Evolutionary conservation across 768 basidiomycete genomes (phyloP).

Genomic region (Pleurotus pulmonarius): DNA sequence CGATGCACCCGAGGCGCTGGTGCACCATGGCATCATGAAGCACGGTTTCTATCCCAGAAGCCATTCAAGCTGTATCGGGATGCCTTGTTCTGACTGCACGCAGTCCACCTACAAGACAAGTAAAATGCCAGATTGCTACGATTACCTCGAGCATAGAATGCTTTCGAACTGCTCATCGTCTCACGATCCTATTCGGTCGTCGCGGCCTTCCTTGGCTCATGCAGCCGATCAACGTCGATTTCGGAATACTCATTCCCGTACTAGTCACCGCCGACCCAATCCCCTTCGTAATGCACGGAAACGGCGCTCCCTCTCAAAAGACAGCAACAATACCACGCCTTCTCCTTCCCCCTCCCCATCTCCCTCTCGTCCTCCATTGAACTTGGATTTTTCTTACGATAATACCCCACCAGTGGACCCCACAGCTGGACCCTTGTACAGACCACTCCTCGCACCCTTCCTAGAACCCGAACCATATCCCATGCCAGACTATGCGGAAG

Average conservation of each 20-base stretch:
- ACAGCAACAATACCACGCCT: constrained; percentile 1
- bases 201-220: too few species aligned
- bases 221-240: background rate
- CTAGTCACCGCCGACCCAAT: background rate
- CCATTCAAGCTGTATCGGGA: background rate
- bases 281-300: too few species aligned
- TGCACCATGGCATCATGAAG: constrained; percentile 5
- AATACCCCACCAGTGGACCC: background rate
- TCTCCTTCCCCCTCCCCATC: background rate
- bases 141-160: too few species aligned
- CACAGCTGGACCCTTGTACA: background rate
- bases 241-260: background rate
- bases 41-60: constrained; percentile 2
- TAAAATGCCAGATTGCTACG: too few species aligned
- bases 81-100: background rate
- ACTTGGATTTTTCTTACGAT: background rate
- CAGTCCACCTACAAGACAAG: background rate
- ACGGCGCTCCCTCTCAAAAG: background rate
- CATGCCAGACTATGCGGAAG: constrained; percentile 4
- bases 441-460: background rate
- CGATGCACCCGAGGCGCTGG: background rate
- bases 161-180: background rate
- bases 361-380: background rate
- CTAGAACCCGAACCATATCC: constrained; percentile 4
- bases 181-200: background rate